A percentile compares a stretch with the other conserved stretches of the same genome.
Evolutionary conservation across 2,329 filamentous ascomycete genomes (phyloP).

Genomic region (Neocatenulostroma microsporum): DNA sequence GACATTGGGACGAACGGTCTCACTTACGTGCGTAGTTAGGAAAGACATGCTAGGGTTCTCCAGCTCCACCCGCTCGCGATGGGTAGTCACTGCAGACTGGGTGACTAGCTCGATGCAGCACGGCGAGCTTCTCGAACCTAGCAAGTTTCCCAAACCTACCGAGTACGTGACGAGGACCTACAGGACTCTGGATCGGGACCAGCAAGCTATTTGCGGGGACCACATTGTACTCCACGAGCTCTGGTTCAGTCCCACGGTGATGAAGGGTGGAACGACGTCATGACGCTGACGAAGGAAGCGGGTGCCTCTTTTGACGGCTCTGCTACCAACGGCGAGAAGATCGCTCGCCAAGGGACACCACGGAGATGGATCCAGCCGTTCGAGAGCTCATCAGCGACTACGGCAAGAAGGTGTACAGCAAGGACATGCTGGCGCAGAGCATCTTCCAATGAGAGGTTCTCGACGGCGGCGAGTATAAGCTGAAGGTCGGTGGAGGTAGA

Average conservation of each 20-base stretch:
- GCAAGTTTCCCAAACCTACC: slow-evolving; percentile 32
- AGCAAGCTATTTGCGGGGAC: slow-evolving; percentile 44
- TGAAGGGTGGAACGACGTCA: slow-evolving; percentile 34
- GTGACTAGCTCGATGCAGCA: slow-evolving; percentile 32
- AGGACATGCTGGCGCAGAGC: slow-evolving; percentile 37
- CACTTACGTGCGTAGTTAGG: slow-evolving; percentile 31
- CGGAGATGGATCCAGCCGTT: slow-evolving; percentile 30
- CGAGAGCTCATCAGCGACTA: slow-evolving; percentile 27
- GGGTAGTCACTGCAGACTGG: slow-evolving; percentile 43
- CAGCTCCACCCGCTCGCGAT: slow-evolving; percentile 37
- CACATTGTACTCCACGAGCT: slow-evolving; percentile 42
- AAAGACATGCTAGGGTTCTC: slow-evolving; percentile 34
- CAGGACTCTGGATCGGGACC: slow-evolving; percentile 23
- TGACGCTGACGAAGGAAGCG: slow-evolving; percentile 30
- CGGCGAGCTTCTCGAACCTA: slow-evolving; percentile 29
- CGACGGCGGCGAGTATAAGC: slow-evolving; percentile 32
- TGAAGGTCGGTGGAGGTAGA: not conserved
- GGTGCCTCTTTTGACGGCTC: slow-evolving; percentile 30
- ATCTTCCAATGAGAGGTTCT: slow-evolving; percentile 36
- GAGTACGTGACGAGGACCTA: slow-evolving; percentile 11
- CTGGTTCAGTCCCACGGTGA: slow-evolving; percentile 29
- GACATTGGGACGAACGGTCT: slow-evolving; percentile 26
- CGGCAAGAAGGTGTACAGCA: slow-evolving; percentile 30
- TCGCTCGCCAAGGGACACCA: slow-evolving; percentile 23
- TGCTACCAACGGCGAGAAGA: slow-evolving; percentile 16